Evolutionary conservation across 768 basidiomycete species (phyloP), one percentile per base, ranked within the genome.

Genomic region (Leccinum imitatum): DNA sequence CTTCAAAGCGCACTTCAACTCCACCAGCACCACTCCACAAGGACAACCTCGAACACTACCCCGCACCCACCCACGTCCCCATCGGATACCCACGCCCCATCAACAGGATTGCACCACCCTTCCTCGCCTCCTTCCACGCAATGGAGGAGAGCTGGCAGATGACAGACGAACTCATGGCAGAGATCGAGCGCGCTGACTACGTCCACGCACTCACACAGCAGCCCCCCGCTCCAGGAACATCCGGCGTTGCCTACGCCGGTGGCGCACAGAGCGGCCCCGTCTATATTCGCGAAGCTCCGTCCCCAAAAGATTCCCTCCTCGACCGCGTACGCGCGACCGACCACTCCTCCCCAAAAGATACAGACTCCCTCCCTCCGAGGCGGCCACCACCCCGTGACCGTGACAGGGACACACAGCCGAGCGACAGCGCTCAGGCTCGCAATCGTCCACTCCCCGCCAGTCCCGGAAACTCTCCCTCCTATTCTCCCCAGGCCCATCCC

Each of bases 141-240:
- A 66, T 81, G 67, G 84, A 85, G 39, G 84, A 84, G 46, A 79
- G 79, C 44, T 88, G 84, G 80, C 81, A 87, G 53, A 82, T 90
- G 79, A 87, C 87, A 0, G 83, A 84, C 37, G 85, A 89, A 63
- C 78, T 89, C 30, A 76, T 89, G 72, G 85, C 84, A 33, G 86
- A 89, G 62, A 87, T 89, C 61, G 89, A 90, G 67, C 81, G 84
- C 47, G 85, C 84, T n/a, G 86, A 89, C 71, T 73, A 83, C 62
- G 83, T 86, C 57, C 85, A 85, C 67, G 72, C 80, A 10, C 82
- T 84, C 67, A 77, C 76, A 41, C 79, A 81, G 63, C 74, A 73
- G n/a, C 67, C 74, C 55, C 65, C 76, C 50, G 66, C 74, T 66
- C 66, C 70, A 67, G 64, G 74, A 63, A 75, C 75, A 57, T 72